phyloP scores from a whole-genome alignment of 176 grass and related monocot genomes.

The Poa pratensis region DNA sequence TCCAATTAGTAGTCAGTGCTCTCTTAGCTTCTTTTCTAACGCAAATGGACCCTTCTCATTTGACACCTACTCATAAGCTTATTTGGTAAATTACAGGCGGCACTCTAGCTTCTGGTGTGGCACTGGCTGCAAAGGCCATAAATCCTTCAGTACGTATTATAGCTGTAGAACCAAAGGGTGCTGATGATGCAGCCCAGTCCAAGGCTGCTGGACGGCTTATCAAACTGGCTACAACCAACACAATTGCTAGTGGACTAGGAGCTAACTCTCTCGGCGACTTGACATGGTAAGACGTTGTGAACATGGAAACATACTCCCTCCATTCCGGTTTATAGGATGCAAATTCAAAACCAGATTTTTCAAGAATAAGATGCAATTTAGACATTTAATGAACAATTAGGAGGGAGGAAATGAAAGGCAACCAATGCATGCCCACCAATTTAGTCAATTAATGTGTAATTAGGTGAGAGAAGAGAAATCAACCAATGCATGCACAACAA shows the following conservation, averaged over 20 bases:
- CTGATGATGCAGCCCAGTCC: slow-evolving; percentile 85
- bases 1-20: slow-evolving; percentile 80
- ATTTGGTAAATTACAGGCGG: slow-evolving; percentile 60
- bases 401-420: too few species aligned
- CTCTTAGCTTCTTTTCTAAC: neutral
- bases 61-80: neutral
- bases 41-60: neutral
- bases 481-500: too few species aligned
- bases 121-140: slow-evolving; percentile 84
- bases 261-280: slow-evolving; percentile 84
- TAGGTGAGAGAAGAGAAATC: too few species aligned
- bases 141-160: slow-evolving; percentile 83
- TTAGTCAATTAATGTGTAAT: too few species aligned
- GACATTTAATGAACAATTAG: too few species aligned
- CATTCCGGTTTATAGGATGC: too few species aligned
- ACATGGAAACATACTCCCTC: neutral
- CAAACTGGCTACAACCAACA: slow-evolving; percentile 65
- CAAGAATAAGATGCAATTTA: too few species aligned
- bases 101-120: slow-evolving; percentile 84
- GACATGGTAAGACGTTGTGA: slow-evolving; percentile 65
- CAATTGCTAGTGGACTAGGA: slow-evolving; percentile 88
- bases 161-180: slow-evolving; percentile 87
- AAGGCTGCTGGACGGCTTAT: slow-evolving; percentile 80
- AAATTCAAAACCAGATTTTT: too few species aligned
- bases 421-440: too few species aligned